Conservation (phyloP, 306 rosid genomes). For the Astragalus membranaceus region DNA sequence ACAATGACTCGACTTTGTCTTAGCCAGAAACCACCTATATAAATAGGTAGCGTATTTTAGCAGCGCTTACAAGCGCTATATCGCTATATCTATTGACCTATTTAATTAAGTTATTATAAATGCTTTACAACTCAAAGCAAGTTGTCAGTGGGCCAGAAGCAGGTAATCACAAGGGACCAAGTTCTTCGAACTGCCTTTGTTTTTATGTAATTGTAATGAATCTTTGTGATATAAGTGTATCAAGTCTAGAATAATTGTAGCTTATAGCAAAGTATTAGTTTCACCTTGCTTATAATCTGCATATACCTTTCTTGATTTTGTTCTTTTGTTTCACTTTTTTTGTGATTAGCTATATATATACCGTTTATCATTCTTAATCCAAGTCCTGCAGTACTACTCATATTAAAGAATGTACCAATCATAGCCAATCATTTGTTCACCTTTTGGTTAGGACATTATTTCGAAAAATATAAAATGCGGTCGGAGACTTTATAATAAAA, state of each 20-base stretch:
- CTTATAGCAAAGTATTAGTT: conserved; percentile 1
- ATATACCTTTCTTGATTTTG: conserved; percentile 13
- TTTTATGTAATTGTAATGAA: conserved; percentile 25
- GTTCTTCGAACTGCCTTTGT: conserved; percentile 16
- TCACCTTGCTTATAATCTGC: not conserved
- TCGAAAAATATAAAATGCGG: conserved; percentile 18
- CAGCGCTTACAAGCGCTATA: not conserved
- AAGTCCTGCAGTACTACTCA: not conserved
- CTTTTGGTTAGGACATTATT: conserved; percentile 26
- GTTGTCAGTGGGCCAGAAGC: conserved; percentile 35
- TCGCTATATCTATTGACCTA: no score
- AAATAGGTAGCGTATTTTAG: no score
- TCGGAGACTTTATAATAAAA: conserved; percentile 20
- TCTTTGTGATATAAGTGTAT: conserved; percentile 9
- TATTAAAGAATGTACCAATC: conserved; percentile 40
- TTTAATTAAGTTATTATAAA: conserved; percentile 13
- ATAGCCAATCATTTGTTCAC: conserved; percentile 40
- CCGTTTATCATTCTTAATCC: conserved; percentile 10
- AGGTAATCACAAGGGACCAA: conserved; percentile 20
- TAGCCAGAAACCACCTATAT: no score
- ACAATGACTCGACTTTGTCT: no score
- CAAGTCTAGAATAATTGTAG: conserved; percentile 16
- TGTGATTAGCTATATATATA: not conserved
- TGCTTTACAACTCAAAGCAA: conserved; percentile 27
- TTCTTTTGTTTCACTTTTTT: not conserved